Conservation (phyloP, 768 basidiomycete species). For the Rubroboletus pulcherrimus region DNA sequence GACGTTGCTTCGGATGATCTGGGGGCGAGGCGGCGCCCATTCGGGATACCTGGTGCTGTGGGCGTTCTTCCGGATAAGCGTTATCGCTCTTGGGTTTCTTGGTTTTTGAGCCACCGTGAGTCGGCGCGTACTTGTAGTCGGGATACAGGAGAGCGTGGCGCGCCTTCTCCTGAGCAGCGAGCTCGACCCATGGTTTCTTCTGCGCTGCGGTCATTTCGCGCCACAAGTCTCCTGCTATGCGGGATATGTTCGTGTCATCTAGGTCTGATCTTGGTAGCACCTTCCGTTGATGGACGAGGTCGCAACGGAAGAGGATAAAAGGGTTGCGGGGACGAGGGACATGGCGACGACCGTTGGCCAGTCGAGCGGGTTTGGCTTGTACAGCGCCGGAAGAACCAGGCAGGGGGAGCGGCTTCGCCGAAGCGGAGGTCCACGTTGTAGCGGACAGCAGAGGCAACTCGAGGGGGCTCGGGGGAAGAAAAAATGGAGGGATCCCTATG, state of each 20-base stretch:
- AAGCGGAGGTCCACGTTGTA: background rate
- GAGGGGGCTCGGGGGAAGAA: constrained; percentile 8
- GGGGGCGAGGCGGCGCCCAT: background rate
- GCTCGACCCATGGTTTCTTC: constrained; percentile 46
- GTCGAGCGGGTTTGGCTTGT: constrained; percentile 14
- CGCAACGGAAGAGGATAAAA: constrained; percentile 76
- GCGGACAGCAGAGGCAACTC: background rate
- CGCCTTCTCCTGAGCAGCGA: constrained; percentile 48
- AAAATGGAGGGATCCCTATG: constrained; percentile 3
- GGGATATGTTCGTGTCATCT: constrained; percentile 66
- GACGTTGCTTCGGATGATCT: constrained; percentile 4
- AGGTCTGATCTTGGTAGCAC: constrained; percentile 52
- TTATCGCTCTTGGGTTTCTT: constrained; percentile 19
- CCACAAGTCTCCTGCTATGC: constrained; percentile 68
- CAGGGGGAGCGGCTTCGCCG: constrained; percentile 20
- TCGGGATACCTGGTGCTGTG: constrained; percentile 9
- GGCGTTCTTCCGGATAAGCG: constrained; percentile 6
- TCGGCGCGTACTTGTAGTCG: constrained; percentile 41
- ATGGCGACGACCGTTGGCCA: constrained; percentile 36
- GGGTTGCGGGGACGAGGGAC: constrained; percentile 73
- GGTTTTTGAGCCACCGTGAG: constrained; percentile 15
- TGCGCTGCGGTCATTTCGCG: constrained; percentile 45
- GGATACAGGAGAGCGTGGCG: constrained; percentile 40
- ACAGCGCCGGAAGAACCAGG: constrained; percentile 24
- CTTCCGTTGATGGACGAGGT: constrained; percentile 62